A percentile compares a stretch with the other conserved stretches of the same genome.
phyloP scores from a whole-genome alignment of 164 flowering plant genomes.

The Echeveria elegans region DNA sequence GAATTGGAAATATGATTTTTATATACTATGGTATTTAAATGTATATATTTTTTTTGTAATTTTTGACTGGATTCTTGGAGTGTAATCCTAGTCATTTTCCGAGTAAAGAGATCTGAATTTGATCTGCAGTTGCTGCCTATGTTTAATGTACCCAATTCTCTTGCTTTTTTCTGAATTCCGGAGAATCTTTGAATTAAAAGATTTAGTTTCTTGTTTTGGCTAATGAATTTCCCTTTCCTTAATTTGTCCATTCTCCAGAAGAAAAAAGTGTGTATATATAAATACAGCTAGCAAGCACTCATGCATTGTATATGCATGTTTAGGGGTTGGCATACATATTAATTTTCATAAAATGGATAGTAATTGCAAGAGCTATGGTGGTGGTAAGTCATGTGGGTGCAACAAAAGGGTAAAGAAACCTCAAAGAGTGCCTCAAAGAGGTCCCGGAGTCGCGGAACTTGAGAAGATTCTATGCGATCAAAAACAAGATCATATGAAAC shows the following conservation, averaged over 20 bases:
- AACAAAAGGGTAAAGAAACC: not conserved
- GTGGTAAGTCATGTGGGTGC: conserved; percentile 5
- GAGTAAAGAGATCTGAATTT: not conserved
- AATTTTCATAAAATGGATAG: not conserved
- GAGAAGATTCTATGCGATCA: not conserved
- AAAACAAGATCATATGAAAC: not conserved
- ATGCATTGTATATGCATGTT: too few relatives aligned
- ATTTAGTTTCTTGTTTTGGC: conserved; percentile 5
- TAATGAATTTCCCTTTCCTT: not conserved
- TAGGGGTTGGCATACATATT: too few relatives aligned
- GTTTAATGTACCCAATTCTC: not conserved
- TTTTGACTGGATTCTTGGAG: conserved; percentile 1
- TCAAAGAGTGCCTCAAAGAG: not conserved
- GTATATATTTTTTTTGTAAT: not conserved
- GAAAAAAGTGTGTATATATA: too few relatives aligned
- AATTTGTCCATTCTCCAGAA: not conserved
- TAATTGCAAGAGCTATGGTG: conserved; percentile 2
- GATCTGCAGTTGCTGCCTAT: not conserved
- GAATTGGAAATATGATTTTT: not conserved
- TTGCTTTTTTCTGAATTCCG: not conserved
- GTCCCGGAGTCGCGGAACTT: conserved; percentile 1
- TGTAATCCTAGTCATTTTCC: not conserved
- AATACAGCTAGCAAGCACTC: too few relatives aligned
- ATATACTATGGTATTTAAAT: too few relatives aligned
- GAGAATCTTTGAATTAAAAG: not conserved